These are phyloP conservation scores for Oemleria cerasiformis DNA, from an alignment of 306 rosid species.

Conservation along the genomic window DNA sequence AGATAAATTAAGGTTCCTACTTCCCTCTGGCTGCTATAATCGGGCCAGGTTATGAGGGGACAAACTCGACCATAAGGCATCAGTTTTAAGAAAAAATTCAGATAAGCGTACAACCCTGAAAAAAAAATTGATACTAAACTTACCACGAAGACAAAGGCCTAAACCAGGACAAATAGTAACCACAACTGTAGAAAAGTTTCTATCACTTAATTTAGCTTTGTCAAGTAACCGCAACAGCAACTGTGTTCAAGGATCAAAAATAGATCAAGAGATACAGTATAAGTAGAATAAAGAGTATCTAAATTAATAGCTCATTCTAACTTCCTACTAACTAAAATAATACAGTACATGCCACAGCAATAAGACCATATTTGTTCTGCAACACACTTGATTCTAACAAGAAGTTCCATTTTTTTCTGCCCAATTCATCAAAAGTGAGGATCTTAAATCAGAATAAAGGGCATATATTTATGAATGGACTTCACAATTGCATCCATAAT, in stretches of 20 bases:
- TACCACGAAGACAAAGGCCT: constrained; percentile 97
- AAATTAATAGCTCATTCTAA: not conserved
- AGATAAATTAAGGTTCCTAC: not conserved
- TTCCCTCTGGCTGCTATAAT: not conserved
- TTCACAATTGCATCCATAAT: not conserved
- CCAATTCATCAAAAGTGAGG: too few relatives aligned
- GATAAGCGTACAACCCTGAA: not conserved
- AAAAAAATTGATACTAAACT: constrained; percentile 15
- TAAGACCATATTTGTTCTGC: not conserved
- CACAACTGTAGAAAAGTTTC: constrained; percentile 82
- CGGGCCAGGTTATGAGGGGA: not conserved
- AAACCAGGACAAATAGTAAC: constrained; percentile 98
- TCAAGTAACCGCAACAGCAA: constrained; percentile 33
- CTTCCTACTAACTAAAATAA: not conserved
- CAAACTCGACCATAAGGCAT: not conserved
- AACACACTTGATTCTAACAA: not conserved
- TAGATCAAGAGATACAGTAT: constrained; percentile 2
- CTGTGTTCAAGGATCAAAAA: constrained; percentile 24
- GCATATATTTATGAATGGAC: not conserved
- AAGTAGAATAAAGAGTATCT: not conserved
- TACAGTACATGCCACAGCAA: not conserved
- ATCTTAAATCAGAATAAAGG: not conserved
- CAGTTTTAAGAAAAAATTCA: not conserved
- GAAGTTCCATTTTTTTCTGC: not conserved
- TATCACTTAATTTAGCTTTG: constrained; percentile 68